Base-by-base conservation (phyloP, 345 rosid species). In the Diplotaxis tenuifolia region DNA sequence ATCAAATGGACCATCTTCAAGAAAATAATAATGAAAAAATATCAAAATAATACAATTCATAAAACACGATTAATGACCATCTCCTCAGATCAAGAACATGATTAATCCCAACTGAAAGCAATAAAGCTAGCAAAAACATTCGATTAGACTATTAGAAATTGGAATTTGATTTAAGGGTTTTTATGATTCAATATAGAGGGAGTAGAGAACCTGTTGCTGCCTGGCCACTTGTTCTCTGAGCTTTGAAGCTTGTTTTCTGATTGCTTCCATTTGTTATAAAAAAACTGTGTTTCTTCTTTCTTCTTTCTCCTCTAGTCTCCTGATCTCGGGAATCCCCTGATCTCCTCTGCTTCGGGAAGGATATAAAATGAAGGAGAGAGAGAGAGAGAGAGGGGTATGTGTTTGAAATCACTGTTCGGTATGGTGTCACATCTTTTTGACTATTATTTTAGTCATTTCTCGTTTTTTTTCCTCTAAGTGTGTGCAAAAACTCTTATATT, bases 221-320 rank as follows among this genome's bases (percentile, higher is more conserved):
- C 84, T 88, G 14, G 96, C 92, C 32, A 92, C 96, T 83, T 92
- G 97, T 84, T 89, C 88, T 68, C 96, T 81, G 7, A 92, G 86
- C 88, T 79, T 89, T 28, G 86, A 56, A 57, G 98, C 98, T 68
- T 92, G 98, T 80, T 87, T 92, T 82, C 84, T 86, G 38, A 89
- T 81, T 58, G 94, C 87, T 67, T 89, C 97, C 96, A 89, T 85
- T 65, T 7, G 6, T 36, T 45, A 45, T 45, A 11, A 45, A 8
- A 27, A 54, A 16, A 7, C 31, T 28, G 28, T 36, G 50, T 38
- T 9, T 65, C 23, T 73, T 59, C 54, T 25, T 40, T 40, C 42
- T 19, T 53, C 68, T 14, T 45, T 18, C 53, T 47, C 50, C 38
- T 71, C 62, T 49, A 47, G 9, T 59, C 50, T 47, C 67, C n/a